Conservation (phyloP, 225 moss, liverwort and hornwort species). For the Thuidium tamariscinum region DNA sequence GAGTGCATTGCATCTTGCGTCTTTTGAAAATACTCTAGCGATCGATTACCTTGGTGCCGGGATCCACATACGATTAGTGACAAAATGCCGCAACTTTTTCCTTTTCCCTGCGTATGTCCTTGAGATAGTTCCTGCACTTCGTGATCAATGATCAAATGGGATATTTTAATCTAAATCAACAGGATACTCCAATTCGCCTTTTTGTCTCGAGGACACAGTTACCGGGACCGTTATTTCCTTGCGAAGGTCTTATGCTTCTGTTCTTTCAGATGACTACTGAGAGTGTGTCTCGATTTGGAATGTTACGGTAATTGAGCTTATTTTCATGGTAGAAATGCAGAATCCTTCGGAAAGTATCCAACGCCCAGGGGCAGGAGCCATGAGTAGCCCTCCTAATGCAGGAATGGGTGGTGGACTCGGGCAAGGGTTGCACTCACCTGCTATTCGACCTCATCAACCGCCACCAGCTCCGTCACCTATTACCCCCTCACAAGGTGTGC, state of each 20-base stretch:
- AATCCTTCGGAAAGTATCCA: constrained; percentile 19
- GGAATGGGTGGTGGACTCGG: constrained; percentile 31
- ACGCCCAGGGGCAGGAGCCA: constrained; percentile 16
- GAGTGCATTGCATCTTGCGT: background rate
- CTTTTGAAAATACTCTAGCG: background rate
- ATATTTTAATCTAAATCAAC: background rate
- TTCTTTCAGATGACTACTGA: background rate
- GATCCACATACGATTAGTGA: background rate
- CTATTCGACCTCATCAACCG: constrained; percentile 30
- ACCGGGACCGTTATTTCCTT: background rate
- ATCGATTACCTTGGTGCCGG: background rate
- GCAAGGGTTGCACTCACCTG: constrained; percentile 39
- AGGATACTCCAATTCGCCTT: background rate
- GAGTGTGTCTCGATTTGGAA: constrained; percentile 12
- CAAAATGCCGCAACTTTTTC: background rate
- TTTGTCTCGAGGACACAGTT: background rate
- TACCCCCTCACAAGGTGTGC: constrained; percentile 11
- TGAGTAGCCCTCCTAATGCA: constrained; percentile 40
- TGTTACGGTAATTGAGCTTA: constrained; percentile 25
- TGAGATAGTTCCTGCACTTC: background rate
- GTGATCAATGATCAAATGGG: background rate
- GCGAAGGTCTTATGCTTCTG: background rate
- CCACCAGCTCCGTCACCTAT: constrained; percentile 22
- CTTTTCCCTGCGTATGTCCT: background rate
- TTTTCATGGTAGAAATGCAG: constrained; percentile 30